A percentile compares a stretch with the other conserved stretches of the same genome.
These are phyloP conservation scores for Prunus fruticosa DNA, from an alignment of 306 rosid genomes.

Conservation along the genomic window DNA sequence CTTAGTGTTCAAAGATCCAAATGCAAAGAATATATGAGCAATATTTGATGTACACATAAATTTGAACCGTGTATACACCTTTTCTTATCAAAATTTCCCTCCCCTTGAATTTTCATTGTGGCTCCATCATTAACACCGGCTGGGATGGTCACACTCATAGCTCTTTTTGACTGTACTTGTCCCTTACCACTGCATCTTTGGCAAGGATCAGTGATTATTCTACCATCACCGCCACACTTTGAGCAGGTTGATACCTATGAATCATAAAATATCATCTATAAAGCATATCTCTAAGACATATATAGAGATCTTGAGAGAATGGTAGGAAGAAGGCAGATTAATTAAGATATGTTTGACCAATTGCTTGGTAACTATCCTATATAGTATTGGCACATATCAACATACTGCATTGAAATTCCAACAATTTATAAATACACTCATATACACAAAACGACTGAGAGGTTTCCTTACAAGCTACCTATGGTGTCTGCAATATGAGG, in stretches of 20 bases:
- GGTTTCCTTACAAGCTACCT: not conserved
- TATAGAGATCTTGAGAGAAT: not conserved
- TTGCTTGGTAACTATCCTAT: not conserved
- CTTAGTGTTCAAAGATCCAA: not conserved
- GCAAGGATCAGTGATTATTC: conserved; percentile 63
- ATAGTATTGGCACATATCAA: not conserved
- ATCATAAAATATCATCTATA: conserved; percentile 9
- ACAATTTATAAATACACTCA: not conserved
- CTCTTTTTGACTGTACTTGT: conserved; percentile 51
- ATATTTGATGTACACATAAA: not conserved
- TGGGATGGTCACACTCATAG: conserved; percentile 57
- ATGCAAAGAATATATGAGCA: not conserved
- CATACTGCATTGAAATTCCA: not conserved
- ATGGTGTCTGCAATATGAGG: not conserved
- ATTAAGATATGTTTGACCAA: not conserved
- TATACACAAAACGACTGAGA: not conserved
- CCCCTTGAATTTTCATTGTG: conserved; percentile 73
- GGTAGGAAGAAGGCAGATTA: not conserved
- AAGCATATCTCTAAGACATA: not conserved
- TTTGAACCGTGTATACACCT: conserved; percentile 42
- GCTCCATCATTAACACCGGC: conserved; percentile 80
- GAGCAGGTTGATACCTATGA: conserved; percentile 86
- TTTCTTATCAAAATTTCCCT: conserved; percentile 67
- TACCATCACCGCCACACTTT: conserved; percentile 78
- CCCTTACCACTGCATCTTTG: conserved; percentile 71